Conservation (phyloP, 371 early-diverging fungal genomes). For the Cokeromyces recurvatus region DNA sequence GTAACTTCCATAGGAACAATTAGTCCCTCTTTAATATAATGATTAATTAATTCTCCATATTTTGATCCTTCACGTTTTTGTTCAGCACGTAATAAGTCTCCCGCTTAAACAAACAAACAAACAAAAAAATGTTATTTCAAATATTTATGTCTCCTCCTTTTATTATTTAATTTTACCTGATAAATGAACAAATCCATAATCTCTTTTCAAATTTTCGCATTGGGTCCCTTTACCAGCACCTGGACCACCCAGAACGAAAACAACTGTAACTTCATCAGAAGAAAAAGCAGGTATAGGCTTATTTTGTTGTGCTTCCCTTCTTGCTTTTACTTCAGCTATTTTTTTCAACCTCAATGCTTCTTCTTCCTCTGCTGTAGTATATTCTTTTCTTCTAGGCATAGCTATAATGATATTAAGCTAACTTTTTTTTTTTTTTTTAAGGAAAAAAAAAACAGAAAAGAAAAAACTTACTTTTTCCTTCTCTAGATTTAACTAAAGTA, state of each 20-base stretch:
- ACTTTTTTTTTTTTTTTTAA: too few species aligned
- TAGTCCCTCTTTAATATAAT: slow-evolving; percentile 87
- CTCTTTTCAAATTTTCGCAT: slow-evolving; percentile 79
- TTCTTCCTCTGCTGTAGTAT: slow-evolving; percentile 13
- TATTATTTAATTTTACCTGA: slow-evolving; percentile 54
- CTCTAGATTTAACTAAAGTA: slow-evolving; percentile 37
- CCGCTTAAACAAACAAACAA: too few species aligned
- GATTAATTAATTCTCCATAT: slow-evolving; percentile 86
- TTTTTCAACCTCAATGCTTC: slow-evolving; percentile 14
- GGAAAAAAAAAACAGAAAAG: background rate
- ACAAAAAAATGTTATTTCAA: background rate
- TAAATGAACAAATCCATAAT: slow-evolving; percentile 91
- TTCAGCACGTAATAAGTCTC: slow-evolving; percentile 93
- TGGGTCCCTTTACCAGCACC: slow-evolving; percentile 96
- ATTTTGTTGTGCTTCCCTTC: slow-evolving; percentile 7
- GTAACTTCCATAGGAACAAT: slow-evolving; percentile 97
- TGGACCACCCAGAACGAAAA: slow-evolving; percentile 84
- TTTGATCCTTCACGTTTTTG: slow-evolving; percentile 77
- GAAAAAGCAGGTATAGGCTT: slow-evolving; percentile 32
- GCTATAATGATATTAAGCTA: slow-evolving; percentile 2
- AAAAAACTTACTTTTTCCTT: slow-evolving; percentile 48
- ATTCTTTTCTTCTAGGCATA: slow-evolving; percentile 21
- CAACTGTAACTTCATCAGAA: slow-evolving; percentile 53
- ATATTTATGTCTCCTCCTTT: too few species aligned
- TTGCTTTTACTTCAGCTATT: slow-evolving; percentile 11